A percentile compares a stretch with the other conserved stretches of the same genome.
phyloP scores from a whole-genome alignment of 495 filamentous ascomycete species.

The Viridothelium virens region DNA sequence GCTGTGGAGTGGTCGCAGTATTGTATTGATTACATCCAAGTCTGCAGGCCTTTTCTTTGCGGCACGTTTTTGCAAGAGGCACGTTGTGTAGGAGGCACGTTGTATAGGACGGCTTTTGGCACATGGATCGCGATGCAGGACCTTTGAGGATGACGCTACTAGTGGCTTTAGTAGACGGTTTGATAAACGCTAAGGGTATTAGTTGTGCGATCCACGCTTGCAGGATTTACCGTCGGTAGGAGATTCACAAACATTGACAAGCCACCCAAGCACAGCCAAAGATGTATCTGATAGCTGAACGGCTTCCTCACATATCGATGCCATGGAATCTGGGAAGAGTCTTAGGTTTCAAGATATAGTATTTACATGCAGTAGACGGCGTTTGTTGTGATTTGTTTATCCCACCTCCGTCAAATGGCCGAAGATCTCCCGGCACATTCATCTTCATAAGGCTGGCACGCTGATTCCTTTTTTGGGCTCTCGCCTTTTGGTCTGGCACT shows the following conservation, averaged over 20 bases:
- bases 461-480: too few species aligned
- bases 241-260: slow-evolving; percentile 3
- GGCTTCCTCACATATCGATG: not conserved
- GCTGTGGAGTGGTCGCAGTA: not conserved
- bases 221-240: slow-evolving; percentile 4
- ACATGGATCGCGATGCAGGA: not conserved
- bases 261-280: not conserved
- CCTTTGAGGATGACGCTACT: not conserved
- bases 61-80: not conserved
- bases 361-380: not conserved
- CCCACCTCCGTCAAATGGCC: not conserved
- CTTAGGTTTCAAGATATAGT: not conserved
- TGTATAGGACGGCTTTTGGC: not conserved
- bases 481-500: too few species aligned
- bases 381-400: not conserved
- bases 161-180: slow-evolving; percentile 1
- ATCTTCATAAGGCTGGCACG: too few species aligned
- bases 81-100: not conserved
- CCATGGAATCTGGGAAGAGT: not conserved
- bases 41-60: not conserved
- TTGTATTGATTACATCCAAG: not conserved
- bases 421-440: not conserved
- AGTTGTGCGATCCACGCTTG: not conserved
- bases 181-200: not conserved
- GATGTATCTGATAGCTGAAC: not conserved